These are phyloP conservation scores for Stramenopiles sp. DNA, from an alignment of 352 stramenopile genomes.

Conservation along the genomic window DNA sequence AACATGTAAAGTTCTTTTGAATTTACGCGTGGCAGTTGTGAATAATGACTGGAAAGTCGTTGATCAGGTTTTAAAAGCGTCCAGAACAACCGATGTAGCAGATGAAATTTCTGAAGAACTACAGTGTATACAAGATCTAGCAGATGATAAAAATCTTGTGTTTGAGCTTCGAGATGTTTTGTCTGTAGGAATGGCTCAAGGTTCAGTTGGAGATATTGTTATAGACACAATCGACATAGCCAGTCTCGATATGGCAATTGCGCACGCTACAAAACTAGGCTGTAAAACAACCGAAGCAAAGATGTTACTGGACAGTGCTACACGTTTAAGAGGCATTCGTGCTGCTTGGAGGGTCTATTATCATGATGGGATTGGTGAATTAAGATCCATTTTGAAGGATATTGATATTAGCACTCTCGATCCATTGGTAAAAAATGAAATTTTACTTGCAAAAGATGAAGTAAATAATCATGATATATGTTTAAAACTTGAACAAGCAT, in stretches of 20 bases:
- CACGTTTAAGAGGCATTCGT: not conserved
- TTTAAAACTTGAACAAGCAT: not conserved
- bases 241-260: slow-evolving; percentile 1
- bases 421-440: not conserved
- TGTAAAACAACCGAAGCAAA: slow-evolving; percentile 4
- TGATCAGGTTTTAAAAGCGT: not conserved
- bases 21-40: not conserved
- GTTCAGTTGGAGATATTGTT: not conserved
- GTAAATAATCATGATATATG: slow-evolving; percentile 8
- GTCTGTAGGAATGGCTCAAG: not conserved
- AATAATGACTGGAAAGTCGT: not conserved
- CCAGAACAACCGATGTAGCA: not conserved
- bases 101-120: not conserved
- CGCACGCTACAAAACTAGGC: not conserved
- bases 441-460: not conserved
- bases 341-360: not conserved
- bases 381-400: not conserved
- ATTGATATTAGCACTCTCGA: not conserved
- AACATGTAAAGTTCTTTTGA: not conserved
- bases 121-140: not conserved
- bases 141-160: slow-evolving; percentile 3
- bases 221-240: not conserved
- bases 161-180: not conserved
- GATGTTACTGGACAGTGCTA: not conserved
- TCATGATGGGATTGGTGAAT: not conserved